Conservation (phyloP, 371 early-diverging fungal genomes). For the Batkoa obscura region DNA sequence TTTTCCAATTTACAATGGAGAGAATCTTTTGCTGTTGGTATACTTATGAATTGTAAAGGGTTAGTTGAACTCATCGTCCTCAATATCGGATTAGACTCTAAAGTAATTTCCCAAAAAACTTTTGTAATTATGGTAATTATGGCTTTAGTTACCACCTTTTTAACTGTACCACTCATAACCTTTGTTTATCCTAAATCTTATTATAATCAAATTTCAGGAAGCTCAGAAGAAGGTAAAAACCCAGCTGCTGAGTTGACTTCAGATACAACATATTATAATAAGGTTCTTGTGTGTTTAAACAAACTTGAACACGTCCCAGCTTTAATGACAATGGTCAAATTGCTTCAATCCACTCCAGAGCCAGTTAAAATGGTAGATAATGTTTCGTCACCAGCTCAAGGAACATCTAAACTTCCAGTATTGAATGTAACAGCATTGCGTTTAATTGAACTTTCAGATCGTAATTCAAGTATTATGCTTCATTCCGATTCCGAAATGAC, state of each 20-base stretch:
- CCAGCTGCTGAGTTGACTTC: not conserved
- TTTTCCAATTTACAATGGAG: slow-evolving; percentile 46
- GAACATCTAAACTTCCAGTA: not conserved
- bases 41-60: slow-evolving; percentile 90
- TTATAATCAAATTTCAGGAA: slow-evolving; percentile 8
- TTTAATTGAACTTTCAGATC: slow-evolving; percentile 43
- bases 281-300: slow-evolving; percentile 36
- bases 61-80: slow-evolving; percentile 86
- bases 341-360: slow-evolving; percentile 18
- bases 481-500: slow-evolving; percentile 32
- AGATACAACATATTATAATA: too few relatives aligned
- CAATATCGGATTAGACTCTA: slow-evolving; percentile 72
- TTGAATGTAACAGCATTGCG: slow-evolving; percentile 32
- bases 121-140: slow-evolving; percentile 78
- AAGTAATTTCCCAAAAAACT: slow-evolving; percentile 49
- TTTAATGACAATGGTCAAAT: slow-evolving; percentile 41
- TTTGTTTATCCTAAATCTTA: slow-evolving; percentile 32
- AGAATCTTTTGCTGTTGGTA: slow-evolving; percentile 68
- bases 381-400: slow-evolving; percentile 1
- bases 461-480: slow-evolving; percentile 51
- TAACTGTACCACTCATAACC: slow-evolving; percentile 44
- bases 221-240: too few relatives aligned
- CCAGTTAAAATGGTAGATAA: too few relatives aligned
- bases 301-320: slow-evolving; percentile 41
- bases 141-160: slow-evolving; percentile 64